Conservation (phyloP, 148 eudicot species). For the Diospyros kaki region DNA sequence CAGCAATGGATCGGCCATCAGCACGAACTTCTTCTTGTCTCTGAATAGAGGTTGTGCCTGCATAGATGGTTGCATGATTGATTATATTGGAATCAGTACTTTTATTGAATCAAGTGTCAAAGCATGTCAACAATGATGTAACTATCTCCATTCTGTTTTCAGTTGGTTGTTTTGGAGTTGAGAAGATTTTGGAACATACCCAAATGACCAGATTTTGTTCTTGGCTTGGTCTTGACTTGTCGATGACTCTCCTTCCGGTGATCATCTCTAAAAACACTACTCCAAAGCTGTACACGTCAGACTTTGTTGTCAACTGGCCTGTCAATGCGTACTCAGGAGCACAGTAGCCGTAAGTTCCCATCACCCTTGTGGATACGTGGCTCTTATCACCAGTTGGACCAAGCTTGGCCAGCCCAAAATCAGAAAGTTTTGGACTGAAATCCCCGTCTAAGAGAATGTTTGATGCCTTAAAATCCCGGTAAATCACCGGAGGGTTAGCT, state of each 20-base stretch:
- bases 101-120: too few relatives aligned
- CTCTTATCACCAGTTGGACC: conserved; percentile 60
- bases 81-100: neutral
- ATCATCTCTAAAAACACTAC: conserved; percentile 85
- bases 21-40: conserved; percentile 17
- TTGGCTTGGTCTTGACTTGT: conserved; percentile 46
- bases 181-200: conserved; percentile 33
- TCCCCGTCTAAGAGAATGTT: conserved; percentile 59
- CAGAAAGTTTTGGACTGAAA: conserved; percentile 76
- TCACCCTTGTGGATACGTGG: conserved; percentile 70
- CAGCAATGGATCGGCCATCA: conserved; percentile 20
- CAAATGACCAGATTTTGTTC: conserved; percentile 77
- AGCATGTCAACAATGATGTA: too few relatives aligned
- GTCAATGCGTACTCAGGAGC: conserved; percentile 87
- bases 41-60: conserved; percentile 25
- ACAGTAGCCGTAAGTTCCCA: conserved; percentile 91
- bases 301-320: conserved; percentile 63
- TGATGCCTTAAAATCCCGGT: conserved; percentile 81
- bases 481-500: conserved; percentile 77
- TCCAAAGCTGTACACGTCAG: conserved; percentile 88
- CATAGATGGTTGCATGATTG: neutral
- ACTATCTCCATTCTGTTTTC: too few relatives aligned
- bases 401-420: conserved; percentile 77
- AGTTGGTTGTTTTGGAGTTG: neutral
- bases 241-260: conserved; percentile 79